phyloP scores from a whole-genome alignment of 345 rosid species.

The Citrus inodora region DNA sequence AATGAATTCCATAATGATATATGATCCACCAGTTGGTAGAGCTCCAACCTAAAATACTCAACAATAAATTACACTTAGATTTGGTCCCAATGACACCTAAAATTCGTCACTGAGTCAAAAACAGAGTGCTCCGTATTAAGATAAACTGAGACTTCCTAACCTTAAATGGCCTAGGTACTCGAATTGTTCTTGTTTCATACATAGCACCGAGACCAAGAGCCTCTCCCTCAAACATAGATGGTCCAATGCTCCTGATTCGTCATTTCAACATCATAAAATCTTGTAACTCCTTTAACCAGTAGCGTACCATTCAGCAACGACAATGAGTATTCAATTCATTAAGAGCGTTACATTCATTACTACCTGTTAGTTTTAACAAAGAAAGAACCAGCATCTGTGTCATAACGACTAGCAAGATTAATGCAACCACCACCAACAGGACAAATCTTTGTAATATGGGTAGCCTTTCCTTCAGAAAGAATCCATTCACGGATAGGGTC shows the following conservation, averaged over 20 bases:
- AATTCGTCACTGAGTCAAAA: not conserved
- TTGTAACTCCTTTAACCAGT: conserved; percentile 6
- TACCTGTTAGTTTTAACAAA: conserved; percentile 91
- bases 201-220: conserved; percentile 90
- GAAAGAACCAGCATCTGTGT: conserved; percentile 77
- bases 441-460: conserved; percentile 55
- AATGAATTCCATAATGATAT: conserved; percentile 84
- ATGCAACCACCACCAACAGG: conserved; percentile 95
- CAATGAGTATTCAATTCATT: not conserved
- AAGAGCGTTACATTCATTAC: conserved; percentile 21
- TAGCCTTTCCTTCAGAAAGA: conserved; percentile 80
- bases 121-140: not conserved
- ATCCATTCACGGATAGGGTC: conserved; percentile 92
- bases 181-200: conserved; percentile 71
- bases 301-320: not conserved
- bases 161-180: conserved; percentile 82
- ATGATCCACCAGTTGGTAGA: conserved; percentile 79
- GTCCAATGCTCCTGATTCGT: conserved; percentile 67
- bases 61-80: conserved; percentile 9
- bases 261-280: conserved; percentile 4
- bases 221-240: conserved; percentile 85
- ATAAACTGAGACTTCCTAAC: conserved; percentile 31
- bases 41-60: conserved; percentile 55
- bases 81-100: not conserved
- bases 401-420: conserved; percentile 69